Evolutionary conservation across 768 basidiomycete species (phyloP), one percentile per base, ranked within the genome.

Genomic region (Lentinula boryana): DNA sequence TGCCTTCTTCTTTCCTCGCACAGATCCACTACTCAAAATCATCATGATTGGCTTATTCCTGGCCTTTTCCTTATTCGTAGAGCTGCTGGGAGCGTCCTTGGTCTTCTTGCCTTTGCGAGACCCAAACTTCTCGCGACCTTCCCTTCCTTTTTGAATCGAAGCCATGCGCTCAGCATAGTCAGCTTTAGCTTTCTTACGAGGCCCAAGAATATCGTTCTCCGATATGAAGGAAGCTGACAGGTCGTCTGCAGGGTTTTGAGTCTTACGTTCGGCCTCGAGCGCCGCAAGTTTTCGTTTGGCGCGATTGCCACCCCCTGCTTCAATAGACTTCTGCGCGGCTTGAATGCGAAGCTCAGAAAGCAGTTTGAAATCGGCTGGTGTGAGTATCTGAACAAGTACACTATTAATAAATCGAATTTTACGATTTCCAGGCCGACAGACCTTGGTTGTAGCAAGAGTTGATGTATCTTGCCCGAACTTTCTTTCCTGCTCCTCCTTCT

Each of bases 1-100:
- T 23, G 86, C 86, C 75, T 89, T 91, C 77, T 91, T 93, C 77
- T 94, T 93, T 1, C 89, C 79, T 64, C 80, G 78, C n/a, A 93
- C 89, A 1, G 86, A 84, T 1, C 81, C 81, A 61, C 89, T 91
- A 54, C 86, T 80, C 63, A 93, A 75, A 58, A 93, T 86, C 92
- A 93, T 94, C 95, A 96, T 95, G 65, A 96, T 83, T 27, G 95
- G 95, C 72, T 98, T 97, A 72, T 95, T 95, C 70, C 89, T 83
- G 41, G 86, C 84, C 83, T 97, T 97, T 76, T 96, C 92, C 69
- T 85, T 80, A 72, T 97, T 97, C 36, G 95, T 96, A 60, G 89
- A 87, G 69, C 91, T 93, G 72, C 91, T 93, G 62, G 87, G 85
- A 10, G 77, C 74, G 38, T 79, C 91, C 71, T 93, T 93, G 62